Percentiles rank a stretch among this genome's conserved stretches.
These are phyloP conservation scores for Aspergillus pseudoterreus DNA, from an alignment of 2,329 filamentous ascomycete genomes.

Conservation along the genomic window DNA sequence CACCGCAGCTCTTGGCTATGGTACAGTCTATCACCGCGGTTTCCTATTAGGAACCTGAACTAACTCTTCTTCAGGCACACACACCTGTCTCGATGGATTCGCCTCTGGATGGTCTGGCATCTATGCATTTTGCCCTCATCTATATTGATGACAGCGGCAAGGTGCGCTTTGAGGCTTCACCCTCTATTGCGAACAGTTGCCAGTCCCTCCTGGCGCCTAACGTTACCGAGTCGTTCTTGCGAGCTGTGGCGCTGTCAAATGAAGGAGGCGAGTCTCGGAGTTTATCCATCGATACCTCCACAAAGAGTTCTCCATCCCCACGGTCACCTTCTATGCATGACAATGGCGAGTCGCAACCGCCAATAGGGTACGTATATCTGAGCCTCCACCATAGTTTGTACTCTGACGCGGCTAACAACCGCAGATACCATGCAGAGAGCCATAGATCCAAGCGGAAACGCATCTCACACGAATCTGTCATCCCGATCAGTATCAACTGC, in stretches of 20 bases:
- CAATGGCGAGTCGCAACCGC: slow-evolving; percentile 3
- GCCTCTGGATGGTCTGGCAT: slow-evolving; percentile 18
- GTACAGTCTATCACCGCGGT: slow-evolving; percentile 8
- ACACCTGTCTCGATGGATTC: slow-evolving; percentile 20
- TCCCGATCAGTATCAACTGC: slow-evolving; percentile 20
- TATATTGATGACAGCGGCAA: slow-evolving; percentile 29
- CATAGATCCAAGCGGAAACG: slow-evolving; percentile 14
- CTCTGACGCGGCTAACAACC: not conserved
- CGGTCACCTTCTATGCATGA: slow-evolving; percentile 6
- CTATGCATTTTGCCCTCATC: slow-evolving; percentile 29
- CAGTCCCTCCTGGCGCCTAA: slow-evolving; percentile 26
- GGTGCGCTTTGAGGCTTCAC: slow-evolving; percentile 27
- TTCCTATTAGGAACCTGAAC: not conserved
- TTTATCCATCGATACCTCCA: slow-evolving; percentile 5
- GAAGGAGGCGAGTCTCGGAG: slow-evolving; percentile 11
- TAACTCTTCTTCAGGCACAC: slow-evolving; percentile 10
- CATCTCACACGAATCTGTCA: slow-evolving; percentile 16
- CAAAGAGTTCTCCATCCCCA: slow-evolving; percentile 14
- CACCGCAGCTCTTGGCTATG: slow-evolving; percentile 12
- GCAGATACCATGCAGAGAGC: slow-evolving; percentile 2
- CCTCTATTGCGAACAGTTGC: slow-evolving; percentile 25
- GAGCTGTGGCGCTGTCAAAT: slow-evolving; percentile 26
- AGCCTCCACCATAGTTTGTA: not conserved
- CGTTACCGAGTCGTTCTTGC: slow-evolving; percentile 27
- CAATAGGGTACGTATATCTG: slow-evolving; percentile 9